phyloP scores from a whole-genome alignment of 2,329 filamentous ascomycete genomes.

The Fusarium domesticum region DNA sequence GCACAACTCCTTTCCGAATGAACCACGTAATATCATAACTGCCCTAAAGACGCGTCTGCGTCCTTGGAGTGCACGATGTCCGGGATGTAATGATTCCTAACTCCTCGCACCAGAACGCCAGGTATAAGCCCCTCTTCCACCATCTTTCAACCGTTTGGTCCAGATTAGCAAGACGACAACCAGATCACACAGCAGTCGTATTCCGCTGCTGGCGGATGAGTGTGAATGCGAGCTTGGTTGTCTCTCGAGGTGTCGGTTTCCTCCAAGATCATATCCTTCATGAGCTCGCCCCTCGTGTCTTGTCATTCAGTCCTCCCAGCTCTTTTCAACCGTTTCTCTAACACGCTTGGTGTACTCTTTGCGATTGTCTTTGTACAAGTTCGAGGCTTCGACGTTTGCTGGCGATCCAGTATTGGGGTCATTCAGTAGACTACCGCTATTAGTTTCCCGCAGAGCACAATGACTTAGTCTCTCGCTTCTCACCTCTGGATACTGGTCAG shows the following conservation, averaged over 20 bases:
- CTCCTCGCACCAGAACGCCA: constrained; percentile 35
- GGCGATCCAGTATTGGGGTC: constrained; percentile 98
- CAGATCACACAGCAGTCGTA: background rate
- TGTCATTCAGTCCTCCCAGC: constrained; percentile 78
- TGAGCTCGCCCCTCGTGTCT: constrained; percentile 1
- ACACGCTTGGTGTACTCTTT: constrained; percentile 96
- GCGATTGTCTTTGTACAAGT: constrained; percentile 96
- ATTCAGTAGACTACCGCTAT: constrained; percentile 71
- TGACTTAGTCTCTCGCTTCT: background rate
- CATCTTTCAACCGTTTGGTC: background rate
- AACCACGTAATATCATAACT: constrained; percentile 27
- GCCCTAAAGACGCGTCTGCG: constrained; percentile 6
- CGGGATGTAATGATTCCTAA: constrained; percentile 34
- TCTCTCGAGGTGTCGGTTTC: background rate
- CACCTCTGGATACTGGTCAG: constrained; percentile 97
- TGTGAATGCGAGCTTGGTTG: background rate
- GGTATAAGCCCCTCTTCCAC: constrained; percentile 16
- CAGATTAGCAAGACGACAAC: background rate
- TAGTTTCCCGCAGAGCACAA: background rate
- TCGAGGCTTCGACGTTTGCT: constrained; percentile 96
- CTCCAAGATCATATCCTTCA: constrained; percentile 4
- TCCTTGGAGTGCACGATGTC: constrained; percentile 19
- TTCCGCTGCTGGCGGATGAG: background rate
- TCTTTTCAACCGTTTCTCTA: constrained; percentile 96
- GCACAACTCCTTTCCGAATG: constrained; percentile 1